Percentiles rank a stretch among this genome's conserved stretches.
These are phyloP conservation scores for Nannochloropsis oceanica DNA, from an alignment of 108 stramenopile species.

Conservation along the genomic window DNA sequence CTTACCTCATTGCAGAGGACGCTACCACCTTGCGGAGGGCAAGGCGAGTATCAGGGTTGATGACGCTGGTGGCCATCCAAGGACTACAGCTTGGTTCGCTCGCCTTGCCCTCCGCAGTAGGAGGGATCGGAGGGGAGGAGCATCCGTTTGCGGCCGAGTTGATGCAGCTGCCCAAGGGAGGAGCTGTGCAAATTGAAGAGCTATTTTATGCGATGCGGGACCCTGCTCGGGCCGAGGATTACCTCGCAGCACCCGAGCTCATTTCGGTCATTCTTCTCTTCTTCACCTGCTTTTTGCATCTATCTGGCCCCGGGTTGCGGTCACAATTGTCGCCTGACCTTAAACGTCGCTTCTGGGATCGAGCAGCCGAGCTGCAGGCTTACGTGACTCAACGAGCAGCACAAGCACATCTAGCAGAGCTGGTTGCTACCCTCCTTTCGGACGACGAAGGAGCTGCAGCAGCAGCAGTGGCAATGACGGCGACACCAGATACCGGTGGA, in stretches of 20 bases:
- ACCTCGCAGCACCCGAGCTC: neutral
- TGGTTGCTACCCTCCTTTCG: neutral
- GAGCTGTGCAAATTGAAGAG: neutral
- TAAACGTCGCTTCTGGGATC: neutral
- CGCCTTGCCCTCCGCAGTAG: neutral
- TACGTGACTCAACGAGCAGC: neutral
- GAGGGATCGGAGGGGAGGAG: neutral
- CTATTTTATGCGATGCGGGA: neutral
- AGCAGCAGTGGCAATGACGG: neutral
- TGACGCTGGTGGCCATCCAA: neutral
- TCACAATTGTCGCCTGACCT: neutral
- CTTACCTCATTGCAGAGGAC: neutral
- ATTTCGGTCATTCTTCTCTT: neutral
- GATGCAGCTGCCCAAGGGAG: neutral
- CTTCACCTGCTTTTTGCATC: neutral
- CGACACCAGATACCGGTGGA: too few relatives aligned
- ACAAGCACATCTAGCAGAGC: neutral
- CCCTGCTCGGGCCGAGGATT: neutral
- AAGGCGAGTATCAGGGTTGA: neutral
- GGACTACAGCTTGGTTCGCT: neutral
- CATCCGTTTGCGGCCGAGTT: neutral
- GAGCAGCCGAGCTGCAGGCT: neutral
- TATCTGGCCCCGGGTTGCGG: neutral
- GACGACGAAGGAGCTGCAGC: neutral
- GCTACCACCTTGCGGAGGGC: neutral